phyloP scores from a whole-genome alignment of 495 filamentous ascomycete species.

The Penicillium silybi region DNA sequence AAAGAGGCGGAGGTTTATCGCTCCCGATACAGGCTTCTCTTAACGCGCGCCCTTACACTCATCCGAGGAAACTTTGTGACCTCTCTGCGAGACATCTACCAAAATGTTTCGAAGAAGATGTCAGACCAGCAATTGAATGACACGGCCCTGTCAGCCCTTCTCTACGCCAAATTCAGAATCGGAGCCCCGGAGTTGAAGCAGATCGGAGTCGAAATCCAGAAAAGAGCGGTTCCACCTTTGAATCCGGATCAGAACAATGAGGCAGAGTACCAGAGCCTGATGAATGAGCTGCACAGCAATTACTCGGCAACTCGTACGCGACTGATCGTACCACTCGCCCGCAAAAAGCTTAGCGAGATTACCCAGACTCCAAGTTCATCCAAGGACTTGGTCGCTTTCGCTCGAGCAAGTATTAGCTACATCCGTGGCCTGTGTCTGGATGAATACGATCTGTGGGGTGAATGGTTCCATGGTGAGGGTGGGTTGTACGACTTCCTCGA shows the following conservation, averaged over 20 bases:
- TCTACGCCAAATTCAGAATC: conserved; percentile 76
- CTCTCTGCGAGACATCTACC: conserved; percentile 62
- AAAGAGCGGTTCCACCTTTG: conserved; percentile 56
- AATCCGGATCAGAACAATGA: conserved; percentile 60
- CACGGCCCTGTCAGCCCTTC: conserved; percentile 67
- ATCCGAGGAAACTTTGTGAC: conserved; percentile 85
- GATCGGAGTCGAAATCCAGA: conserved; percentile 65
- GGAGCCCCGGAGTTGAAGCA: conserved; percentile 63
- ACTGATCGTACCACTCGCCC: conserved; percentile 55
- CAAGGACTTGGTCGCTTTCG: conserved; percentile 65
- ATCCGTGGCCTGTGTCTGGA: conserved; percentile 67
- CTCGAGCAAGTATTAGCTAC: conserved; percentile 65
- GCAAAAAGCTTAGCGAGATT: conserved; percentile 63
- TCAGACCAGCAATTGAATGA: conserved; percentile 69
- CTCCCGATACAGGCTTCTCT: conserved; percentile 62
- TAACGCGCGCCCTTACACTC: conserved; percentile 71
- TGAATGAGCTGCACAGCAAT: conserved; percentile 65
- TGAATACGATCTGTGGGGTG: conserved; percentile 70
- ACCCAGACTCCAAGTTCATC: conserved; percentile 61
- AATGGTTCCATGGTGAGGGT: conserved; percentile 69
- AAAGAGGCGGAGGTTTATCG: conserved; percentile 81
- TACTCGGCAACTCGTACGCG: conserved; percentile 55
- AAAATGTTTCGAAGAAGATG: conserved; percentile 66
- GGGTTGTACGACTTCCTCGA: conserved; percentile 70
- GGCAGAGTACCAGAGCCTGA: conserved; percentile 62